Evolutionary conservation across 2,329 filamentous ascomycete species (phyloP).

Genomic region (Hypoxylon sp.): DNA sequence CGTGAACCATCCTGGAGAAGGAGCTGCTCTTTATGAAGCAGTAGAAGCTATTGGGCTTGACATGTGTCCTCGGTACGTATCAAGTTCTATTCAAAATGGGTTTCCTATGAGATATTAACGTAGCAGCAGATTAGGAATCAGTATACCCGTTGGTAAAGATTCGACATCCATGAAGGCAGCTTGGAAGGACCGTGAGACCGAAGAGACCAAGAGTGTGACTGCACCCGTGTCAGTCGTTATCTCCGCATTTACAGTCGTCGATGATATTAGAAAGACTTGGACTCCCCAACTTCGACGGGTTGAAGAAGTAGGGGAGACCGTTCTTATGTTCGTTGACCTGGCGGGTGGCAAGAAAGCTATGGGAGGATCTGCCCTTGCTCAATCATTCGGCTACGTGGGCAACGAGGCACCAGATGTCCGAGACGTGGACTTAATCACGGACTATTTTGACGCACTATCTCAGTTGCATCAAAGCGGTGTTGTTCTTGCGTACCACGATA

Average conservation of each 20-base stretch:
- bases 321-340: slow-evolving; percentile 92
- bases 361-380: slow-evolving; percentile 91
- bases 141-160: slow-evolving; percentile 96
- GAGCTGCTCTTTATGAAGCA: slow-evolving; percentile 92
- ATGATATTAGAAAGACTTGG: slow-evolving; percentile 88
- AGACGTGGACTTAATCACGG: slow-evolving; percentile 83
- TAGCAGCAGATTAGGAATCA: slow-evolving; percentile 75
- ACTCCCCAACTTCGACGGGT: slow-evolving; percentile 86
- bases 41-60: slow-evolving; percentile 94
- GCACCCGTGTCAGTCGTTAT: slow-evolving; percentile 92
- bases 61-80: slow-evolving; percentile 77
- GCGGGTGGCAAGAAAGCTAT: slow-evolving; percentile 84
- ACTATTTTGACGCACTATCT: slow-evolving; percentile 89
- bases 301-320: slow-evolving; percentile 89
- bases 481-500: slow-evolving; percentile 94
- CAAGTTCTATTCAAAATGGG: background rate
- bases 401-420: slow-evolving; percentile 90
- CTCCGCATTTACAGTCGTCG: slow-evolving; percentile 88
- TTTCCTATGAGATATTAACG: slow-evolving; percentile 14
- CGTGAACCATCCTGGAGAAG: slow-evolving; percentile 90
- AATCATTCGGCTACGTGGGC: slow-evolving; percentile 88
- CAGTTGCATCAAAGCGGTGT: slow-evolving; percentile 69
- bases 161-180: slow-evolving; percentile 99
- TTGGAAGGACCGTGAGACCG: slow-evolving; percentile 81
- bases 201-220: slow-evolving; percentile 85